Base-by-base conservation (phyloP, 257 asterid species). In the Plantago ovata region DNA sequence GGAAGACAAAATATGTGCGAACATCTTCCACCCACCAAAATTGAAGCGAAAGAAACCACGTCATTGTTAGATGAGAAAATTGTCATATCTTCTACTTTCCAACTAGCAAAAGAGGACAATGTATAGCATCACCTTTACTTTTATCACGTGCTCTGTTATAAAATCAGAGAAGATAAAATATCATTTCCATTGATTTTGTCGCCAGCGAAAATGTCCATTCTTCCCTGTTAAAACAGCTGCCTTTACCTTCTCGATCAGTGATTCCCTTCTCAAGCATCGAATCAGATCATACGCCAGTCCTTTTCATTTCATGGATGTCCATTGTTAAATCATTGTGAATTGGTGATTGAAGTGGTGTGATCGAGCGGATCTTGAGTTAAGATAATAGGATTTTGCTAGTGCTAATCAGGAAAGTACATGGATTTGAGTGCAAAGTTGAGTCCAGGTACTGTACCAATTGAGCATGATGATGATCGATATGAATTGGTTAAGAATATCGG, bases 401-500 rank as follows among this genome's bases (percentile, higher is more conserved):
- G 24, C 24, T 22, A 53, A 20, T 50, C 46, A 51, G 64, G 20
- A 38, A 43, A 36, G 32, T 20, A 62, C 48, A 83, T 79, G 83
- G 81, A 83, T 70, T 67, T 71, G 48, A 63, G 62, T 10, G 58
- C 61, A 65, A 59, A 49, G n/a, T 58, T 41, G 15, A 23, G 70
- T 41, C 78, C 83, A 28, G 62, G 68, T 45, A 63, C 65, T 63
- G 54, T 75, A 71, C 68, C 79, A 60, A 83, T 83, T 68, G 68
- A 70, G 76, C 87, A 79, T 77, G 79, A 68, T 54, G 72, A 79
- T 57, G 79, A 72, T 59, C 62, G 67, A 55, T 83, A 77, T 56
- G 78, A 77, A 54, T 58, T 73, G n/a, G 68, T 80, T 14, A 75
- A 48, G 64, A 77, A 80, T 71, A 77, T 83, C 53, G 84, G 83